Evolutionary conservation across 306 rosid species (phyloP).

Genomic region (Vicia villosa): DNA sequence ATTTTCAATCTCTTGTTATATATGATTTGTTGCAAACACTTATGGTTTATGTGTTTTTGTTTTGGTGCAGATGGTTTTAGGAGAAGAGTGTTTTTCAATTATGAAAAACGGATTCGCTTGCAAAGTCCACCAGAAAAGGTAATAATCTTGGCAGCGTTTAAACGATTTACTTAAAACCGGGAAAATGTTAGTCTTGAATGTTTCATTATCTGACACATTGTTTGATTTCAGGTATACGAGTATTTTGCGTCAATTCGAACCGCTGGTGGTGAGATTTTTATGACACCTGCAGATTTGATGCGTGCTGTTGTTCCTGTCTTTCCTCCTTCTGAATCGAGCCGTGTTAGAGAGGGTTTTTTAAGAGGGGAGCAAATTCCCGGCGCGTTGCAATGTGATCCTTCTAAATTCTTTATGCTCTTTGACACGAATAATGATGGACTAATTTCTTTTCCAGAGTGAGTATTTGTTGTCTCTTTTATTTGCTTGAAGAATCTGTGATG

Average conservation of each 20-base stretch:
- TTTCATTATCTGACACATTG: not conserved
- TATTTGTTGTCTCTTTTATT: not conserved
- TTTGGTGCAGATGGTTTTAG: constrained; percentile 56
- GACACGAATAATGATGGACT: constrained; percentile 86
- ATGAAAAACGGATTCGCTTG: constrained; percentile 68
- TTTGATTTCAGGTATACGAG: constrained; percentile 57
- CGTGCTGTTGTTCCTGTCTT: constrained; percentile 74
- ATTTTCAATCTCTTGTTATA: not conserved
- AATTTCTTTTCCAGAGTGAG: constrained; percentile 77
- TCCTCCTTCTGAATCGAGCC: constrained; percentile 70
- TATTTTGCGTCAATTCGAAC: constrained; percentile 61
- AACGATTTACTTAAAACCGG: no score
- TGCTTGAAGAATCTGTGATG: not conserved
- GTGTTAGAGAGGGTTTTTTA: constrained; percentile 70
- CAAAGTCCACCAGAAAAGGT: constrained; percentile 80
- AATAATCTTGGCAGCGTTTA: constrained; percentile 5
- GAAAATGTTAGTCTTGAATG: no score
- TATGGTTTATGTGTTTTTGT: not conserved
- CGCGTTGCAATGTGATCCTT: constrained; percentile 54
- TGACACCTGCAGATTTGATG: constrained; percentile 79
- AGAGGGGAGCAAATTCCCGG: constrained; percentile 69
- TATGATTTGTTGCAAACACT: not conserved
- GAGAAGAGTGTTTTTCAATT: constrained; percentile 69
- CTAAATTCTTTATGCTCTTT: constrained; percentile 77
- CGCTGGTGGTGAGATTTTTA: constrained; percentile 53